These are phyloP conservation scores for Hygrophila difformis DNA, from an alignment of 257 asterid species.

Conservation along the genomic window DNA sequence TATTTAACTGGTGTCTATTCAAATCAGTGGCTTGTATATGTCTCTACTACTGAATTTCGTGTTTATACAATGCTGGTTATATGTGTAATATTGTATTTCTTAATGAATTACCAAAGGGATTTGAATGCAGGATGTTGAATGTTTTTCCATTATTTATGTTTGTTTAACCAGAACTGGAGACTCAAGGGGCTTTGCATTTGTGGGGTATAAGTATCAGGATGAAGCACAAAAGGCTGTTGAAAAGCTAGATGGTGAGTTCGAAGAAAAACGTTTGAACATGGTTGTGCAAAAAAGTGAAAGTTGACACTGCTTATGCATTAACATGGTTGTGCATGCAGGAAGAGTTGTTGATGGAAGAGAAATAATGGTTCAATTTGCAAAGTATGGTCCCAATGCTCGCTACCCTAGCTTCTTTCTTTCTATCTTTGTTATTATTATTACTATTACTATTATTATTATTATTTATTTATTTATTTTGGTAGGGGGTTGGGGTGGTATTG, in stretches of 20 bases:
- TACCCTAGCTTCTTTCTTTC: not conserved
- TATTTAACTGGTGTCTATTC: too few relatives aligned
- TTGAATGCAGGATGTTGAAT: constrained; percentile 3
- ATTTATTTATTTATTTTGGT: too few relatives aligned
- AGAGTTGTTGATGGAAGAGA: constrained; percentile 94
- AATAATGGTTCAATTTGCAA: constrained; percentile 97
- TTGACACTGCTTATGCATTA: not conserved
- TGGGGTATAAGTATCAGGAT: constrained; percentile 88
- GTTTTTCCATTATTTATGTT: not conserved
- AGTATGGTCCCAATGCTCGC: constrained; percentile 87
- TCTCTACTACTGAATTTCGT: too few relatives aligned
- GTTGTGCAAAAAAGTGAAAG: too few relatives aligned
- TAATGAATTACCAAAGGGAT: too few relatives aligned
- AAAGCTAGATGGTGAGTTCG: constrained; percentile 74
- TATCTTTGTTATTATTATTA: too few relatives aligned
- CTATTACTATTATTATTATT: too few relatives aligned
- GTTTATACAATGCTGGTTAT: too few relatives aligned
- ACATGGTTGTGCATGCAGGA: constrained; percentile 28
- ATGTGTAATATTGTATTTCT: too few relatives aligned
- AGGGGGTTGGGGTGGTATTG: too few relatives aligned
- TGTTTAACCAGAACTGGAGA: constrained; percentile 68
- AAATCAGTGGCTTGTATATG: too few relatives aligned
- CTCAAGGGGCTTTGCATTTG: constrained; percentile 95
- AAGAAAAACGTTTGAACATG: not conserved
- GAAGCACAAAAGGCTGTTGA: constrained; percentile 95